phyloP scores from a whole-genome alignment of 345 rosid genomes.

The Euclidium syriacum region DNA sequence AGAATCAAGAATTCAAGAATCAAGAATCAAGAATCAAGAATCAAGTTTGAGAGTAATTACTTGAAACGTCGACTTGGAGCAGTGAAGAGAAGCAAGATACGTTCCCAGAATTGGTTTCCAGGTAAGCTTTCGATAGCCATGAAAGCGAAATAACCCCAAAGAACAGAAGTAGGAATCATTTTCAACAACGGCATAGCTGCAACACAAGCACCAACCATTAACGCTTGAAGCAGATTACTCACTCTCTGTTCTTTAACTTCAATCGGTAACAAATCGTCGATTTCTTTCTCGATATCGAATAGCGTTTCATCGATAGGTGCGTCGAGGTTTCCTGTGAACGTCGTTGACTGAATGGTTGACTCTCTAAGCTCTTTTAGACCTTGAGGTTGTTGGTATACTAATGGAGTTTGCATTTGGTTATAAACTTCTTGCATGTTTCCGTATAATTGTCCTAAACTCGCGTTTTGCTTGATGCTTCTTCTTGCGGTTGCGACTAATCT shows the following conservation, averaged over 20 bases:
- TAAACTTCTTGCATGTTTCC: conserved; percentile 78
- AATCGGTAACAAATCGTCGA: conserved; percentile 80
- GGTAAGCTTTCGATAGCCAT: conserved; percentile 98
- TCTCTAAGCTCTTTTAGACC: conserved; percentile 79
- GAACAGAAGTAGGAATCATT: conserved; percentile 92
- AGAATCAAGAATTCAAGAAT: too few relatives aligned
- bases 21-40: too few relatives aligned
- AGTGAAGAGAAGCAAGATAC: conserved; percentile 83
- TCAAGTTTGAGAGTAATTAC: conserved; percentile 44
- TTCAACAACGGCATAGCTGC: conserved; percentile 93
- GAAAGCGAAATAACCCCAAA: conserved; percentile 98
- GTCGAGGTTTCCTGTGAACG: conserved; percentile 70
- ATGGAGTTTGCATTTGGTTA: conserved; percentile 86
- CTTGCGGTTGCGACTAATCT: conserved; percentile 67
- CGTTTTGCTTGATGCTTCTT: conserved; percentile 56
- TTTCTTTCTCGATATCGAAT: conserved; percentile 81
- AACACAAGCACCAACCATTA: conserved; percentile 85
- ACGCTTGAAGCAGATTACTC: conserved; percentile 85
- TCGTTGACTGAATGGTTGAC: conserved; percentile 69
- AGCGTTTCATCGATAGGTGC: conserved; percentile 79
- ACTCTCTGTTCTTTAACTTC: conserved; percentile 95
- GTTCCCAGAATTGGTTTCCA: conserved; percentile 97
- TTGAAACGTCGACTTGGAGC: conserved; percentile 92
- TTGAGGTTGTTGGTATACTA: conserved; percentile 57
- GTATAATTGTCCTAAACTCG: conserved; percentile 77